A percentile compares a stretch with the other conserved stretches of the same genome.
Conservation (phyloP, 1,284 basidiomycete genomes). For the Leccinum ponderosum region DNA sequence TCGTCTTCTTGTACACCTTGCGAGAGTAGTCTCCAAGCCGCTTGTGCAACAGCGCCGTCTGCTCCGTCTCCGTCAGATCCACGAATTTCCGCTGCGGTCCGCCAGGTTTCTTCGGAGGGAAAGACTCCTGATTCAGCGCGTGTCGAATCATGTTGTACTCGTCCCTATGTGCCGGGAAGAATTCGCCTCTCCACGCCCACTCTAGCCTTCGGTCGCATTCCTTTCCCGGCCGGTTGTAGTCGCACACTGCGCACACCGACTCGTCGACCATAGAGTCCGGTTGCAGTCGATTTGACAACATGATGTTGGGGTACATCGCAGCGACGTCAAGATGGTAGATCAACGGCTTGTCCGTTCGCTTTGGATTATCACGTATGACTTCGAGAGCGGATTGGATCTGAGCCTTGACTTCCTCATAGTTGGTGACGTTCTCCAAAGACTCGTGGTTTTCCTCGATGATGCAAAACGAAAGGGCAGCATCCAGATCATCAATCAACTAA, state of each 20-base stretch:
- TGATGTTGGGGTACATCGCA: slow-evolving; percentile 99
- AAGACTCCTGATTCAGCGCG: slow-evolving; percentile 92
- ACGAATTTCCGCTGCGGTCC: slow-evolving; percentile 79
- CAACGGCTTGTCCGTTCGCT: slow-evolving; percentile 87
- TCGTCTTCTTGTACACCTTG: slow-evolving; percentile 99
- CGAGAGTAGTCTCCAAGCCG: slow-evolving; percentile 97
- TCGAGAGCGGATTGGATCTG: slow-evolving; percentile 83
- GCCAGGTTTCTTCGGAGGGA: slow-evolving; percentile 81
- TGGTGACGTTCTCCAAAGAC: slow-evolving; percentile 83
- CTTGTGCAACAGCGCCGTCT: slow-evolving; percentile 92
- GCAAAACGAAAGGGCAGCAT: slow-evolving; percentile 88
- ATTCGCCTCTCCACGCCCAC: slow-evolving; percentile 99
- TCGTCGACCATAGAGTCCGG: slow-evolving; percentile 99
- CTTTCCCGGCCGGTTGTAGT: slow-evolving; percentile 97
- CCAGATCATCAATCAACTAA: slow-evolving; percentile 93
- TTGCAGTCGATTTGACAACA: slow-evolving; percentile 99
- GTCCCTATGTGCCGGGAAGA: slow-evolving; percentile 96
- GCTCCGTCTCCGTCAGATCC: slow-evolving; percentile 87
- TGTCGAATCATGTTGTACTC: slow-evolving; percentile 99
- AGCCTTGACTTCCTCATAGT: slow-evolving; percentile 92
- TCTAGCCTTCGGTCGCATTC: slow-evolving; percentile 92
- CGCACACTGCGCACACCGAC: slow-evolving; percentile 96
- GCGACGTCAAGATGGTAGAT: slow-evolving; percentile 99
- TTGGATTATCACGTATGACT: slow-evolving; percentile 88
- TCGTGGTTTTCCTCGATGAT: slow-evolving; percentile 88